Conservation (phyloP, 495 filamentous ascomycete genomes). For the Xylaria intraflava region DNA sequence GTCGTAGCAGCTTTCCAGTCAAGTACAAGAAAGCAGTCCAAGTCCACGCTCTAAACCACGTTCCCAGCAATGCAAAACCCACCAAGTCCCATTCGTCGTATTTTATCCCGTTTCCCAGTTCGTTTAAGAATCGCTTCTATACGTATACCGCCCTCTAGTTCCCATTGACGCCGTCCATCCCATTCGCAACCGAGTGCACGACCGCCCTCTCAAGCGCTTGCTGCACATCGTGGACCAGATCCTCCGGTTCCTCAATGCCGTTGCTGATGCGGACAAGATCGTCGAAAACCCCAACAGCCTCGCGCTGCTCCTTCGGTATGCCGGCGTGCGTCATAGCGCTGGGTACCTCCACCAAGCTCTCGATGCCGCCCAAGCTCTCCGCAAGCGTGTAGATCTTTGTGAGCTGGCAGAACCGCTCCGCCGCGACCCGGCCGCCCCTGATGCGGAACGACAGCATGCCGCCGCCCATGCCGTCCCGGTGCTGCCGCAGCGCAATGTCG, state of each 20-base stretch:
- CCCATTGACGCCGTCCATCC: constrained; percentile 8
- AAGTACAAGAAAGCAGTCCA: no score
- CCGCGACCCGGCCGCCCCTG: constrained; percentile 77
- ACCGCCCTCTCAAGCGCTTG: constrained; percentile 77
- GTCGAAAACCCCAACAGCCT: constrained; percentile 91
- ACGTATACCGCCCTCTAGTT: not conserved
- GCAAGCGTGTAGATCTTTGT: constrained; percentile 90
- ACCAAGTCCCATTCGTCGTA: no score
- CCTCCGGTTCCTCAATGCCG: constrained; percentile 85
- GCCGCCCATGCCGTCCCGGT: constrained; percentile 89
- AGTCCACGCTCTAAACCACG: no score
- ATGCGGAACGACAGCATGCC: constrained; percentile 98
- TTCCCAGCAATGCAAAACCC: not conserved
- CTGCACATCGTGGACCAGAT: constrained; percentile 76
- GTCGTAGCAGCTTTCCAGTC: no score
- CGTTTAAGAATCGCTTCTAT: not conserved
- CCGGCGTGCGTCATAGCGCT: constrained; percentile 94
- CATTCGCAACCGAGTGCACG: constrained; percentile 20
- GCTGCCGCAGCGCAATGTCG: constrained; percentile 77
- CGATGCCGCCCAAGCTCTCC: constrained; percentile 88
- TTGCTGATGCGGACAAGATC: constrained; percentile 93
- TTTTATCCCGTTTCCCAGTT: not conserved
- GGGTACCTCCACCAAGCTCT: constrained; percentile 86
- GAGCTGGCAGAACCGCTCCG: constrained; percentile 83
- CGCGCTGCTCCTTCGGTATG: constrained; percentile 82